These are phyloP conservation scores for Apiotrichum gracile DNA, from an alignment of 1,284 basidiomycete genomes.

Conservation along the genomic window DNA sequence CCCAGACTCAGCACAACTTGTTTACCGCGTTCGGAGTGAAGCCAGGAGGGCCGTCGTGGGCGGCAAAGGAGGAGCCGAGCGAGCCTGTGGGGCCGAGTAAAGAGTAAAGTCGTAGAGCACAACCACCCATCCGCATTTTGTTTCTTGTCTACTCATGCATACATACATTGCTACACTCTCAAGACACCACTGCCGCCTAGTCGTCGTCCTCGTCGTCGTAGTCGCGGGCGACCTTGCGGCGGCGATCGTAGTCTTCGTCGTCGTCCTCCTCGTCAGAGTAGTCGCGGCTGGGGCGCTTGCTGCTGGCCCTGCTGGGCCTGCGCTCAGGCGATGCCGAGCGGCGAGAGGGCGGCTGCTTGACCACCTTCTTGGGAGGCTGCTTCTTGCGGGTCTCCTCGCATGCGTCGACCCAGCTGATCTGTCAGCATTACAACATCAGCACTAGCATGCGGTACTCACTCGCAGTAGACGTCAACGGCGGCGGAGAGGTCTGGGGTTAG, in stretches of 20 bases:
- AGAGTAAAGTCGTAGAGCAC: too few relatives aligned
- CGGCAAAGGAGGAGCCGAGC: too few relatives aligned
- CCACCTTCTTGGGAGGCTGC: constrained; percentile 29
- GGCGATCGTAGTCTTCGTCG: constrained; percentile 55
- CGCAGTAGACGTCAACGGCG: constrained; percentile 43
- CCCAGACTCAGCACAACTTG: constrained; percentile 32
- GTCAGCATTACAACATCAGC: neutral
- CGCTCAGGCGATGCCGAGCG: constrained; percentile 10
- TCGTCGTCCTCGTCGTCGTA: constrained; percentile 19
- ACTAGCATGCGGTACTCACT: constrained; percentile 22
- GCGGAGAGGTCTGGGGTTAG: constrained; percentile 33
- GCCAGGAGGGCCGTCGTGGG: too few relatives aligned
- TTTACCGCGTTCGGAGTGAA: constrained; percentile 31
- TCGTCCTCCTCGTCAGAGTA: constrained; percentile 57
- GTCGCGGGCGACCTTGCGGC: constrained; percentile 10
- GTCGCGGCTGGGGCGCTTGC: constrained; percentile 45
- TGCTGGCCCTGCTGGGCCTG: constrained; percentile 4
- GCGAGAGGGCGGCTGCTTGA: neutral
- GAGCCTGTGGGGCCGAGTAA: too few relatives aligned
- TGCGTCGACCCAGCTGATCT: constrained; percentile 42
- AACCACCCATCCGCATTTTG: too few relatives aligned
- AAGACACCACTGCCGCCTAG: too few relatives aligned
- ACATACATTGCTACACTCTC: too few relatives aligned
- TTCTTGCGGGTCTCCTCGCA: constrained; percentile 39
- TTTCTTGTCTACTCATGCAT: too few relatives aligned